A percentile compares a stretch with the other conserved stretches of the same genome.
Conservation (phyloP, 768 basidiomycete species). For the Psilocybe cyanescens region DNA sequence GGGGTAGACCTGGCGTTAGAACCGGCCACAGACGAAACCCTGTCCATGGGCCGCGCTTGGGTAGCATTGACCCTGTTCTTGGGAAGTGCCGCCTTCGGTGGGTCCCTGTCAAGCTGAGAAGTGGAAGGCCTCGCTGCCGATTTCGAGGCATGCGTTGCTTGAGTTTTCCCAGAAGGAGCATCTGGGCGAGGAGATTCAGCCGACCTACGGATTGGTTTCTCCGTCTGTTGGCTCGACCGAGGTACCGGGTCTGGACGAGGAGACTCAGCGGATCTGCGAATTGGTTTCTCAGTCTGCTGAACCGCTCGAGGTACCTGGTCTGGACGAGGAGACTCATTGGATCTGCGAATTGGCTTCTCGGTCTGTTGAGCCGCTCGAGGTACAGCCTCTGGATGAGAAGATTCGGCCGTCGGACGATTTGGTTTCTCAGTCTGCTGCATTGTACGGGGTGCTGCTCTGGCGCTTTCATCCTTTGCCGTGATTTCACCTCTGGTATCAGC, state of each 20-base stretch:
- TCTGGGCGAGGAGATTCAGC: neutral
- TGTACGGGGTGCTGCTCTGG: slow-evolving; percentile 23
- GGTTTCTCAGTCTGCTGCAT: slow-evolving; percentile 1
- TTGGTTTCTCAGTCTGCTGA: neutral
- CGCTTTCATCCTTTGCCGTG: slow-evolving; percentile 52
- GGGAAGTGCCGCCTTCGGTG: neutral
- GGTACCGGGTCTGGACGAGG: neutral
- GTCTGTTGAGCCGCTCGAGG: neutral
- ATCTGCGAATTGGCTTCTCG: neutral
- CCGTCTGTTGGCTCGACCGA: neutral
- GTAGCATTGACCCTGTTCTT: neutral
- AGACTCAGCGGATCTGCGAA: neutral
- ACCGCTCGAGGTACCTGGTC: neutral
- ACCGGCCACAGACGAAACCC: neutral
- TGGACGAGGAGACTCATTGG: neutral
- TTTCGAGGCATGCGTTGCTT: neutral
- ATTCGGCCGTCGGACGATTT: neutral
- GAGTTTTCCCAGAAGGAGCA: neutral
- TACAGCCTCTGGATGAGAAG: neutral
- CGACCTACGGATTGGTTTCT: neutral
- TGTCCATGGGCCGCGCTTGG: neutral
- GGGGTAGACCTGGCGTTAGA: neutral
- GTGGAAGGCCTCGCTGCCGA: neutral
- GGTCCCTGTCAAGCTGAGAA: neutral
- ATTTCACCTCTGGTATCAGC: slow-evolving; percentile 43